phyloP scores from a whole-genome alignment of 2,329 filamentous ascomycete genomes.

The Aspergillus hortae region DNA sequence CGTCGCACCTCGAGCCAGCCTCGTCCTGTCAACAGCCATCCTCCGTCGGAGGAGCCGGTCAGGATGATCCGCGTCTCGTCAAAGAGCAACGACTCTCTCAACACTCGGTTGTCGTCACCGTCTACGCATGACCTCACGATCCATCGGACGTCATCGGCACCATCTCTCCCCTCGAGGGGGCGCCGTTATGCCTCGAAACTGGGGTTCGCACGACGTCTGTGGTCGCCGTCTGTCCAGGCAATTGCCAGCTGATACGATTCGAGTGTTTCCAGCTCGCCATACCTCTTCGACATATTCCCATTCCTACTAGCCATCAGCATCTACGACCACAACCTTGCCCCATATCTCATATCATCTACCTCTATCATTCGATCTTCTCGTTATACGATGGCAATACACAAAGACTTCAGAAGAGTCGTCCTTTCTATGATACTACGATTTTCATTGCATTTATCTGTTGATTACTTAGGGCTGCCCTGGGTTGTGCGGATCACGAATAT shows the following conservation, averaged over 20 bases:
- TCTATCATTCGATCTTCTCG: too few species aligned
- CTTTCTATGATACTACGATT: too few species aligned
- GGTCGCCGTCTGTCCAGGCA: background rate
- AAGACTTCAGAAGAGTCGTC: too few species aligned
- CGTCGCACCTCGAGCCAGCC: conserved; percentile 3
- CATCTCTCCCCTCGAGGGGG: background rate
- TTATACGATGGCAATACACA: too few species aligned
- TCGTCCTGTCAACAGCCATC: background rate
- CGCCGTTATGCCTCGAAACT: background rate
- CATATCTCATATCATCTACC: too few species aligned
- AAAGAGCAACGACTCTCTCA: background rate
- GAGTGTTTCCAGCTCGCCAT: background rate
- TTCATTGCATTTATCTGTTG: background rate
- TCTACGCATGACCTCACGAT: background rate
- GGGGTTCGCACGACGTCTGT: background rate
- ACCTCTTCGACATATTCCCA: background rate
- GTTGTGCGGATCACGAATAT: background rate
- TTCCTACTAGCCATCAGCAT: background rate
- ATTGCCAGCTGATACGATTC: background rate
- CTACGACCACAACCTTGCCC: too few species aligned
- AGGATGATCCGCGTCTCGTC: background rate
- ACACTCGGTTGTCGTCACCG: background rate
- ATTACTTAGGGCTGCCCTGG: background rate
- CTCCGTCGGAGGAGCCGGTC: background rate
- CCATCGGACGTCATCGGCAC: background rate